phyloP scores from a whole-genome alignment of 495 filamentous ascomycete genomes.

The Beverwykella pulmonaria region DNA sequence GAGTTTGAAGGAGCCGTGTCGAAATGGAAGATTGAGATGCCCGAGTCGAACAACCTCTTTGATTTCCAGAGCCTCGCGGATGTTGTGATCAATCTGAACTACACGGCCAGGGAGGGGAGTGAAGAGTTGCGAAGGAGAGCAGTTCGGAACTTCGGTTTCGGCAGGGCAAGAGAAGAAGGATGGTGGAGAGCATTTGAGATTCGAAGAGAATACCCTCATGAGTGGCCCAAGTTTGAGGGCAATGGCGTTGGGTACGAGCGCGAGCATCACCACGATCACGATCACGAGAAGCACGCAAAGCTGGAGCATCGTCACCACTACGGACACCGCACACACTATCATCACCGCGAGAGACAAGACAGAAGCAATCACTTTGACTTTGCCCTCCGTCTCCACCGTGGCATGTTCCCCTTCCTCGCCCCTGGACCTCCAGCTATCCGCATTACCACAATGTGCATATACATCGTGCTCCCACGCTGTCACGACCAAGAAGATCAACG shows the following conservation, averaged over 20 bases:
- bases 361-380: not conserved
- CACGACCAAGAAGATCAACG: too few species aligned
- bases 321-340: not conserved
- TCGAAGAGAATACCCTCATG: not conserved
- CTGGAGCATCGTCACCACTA: not conserved
- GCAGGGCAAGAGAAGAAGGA: not conserved
- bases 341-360: not conserved
- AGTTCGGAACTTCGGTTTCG: too few species aligned
- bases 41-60: not conserved
- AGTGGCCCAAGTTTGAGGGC: not conserved
- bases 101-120: conserved; percentile 19
- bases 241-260: not conserved
- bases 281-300: not conserved
- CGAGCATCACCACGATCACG: not conserved
- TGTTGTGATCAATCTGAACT: conserved; percentile 14
- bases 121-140: too few species aligned
- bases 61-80: conserved; percentile 38
- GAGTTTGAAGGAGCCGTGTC: conserved; percentile 39
- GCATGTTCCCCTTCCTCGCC: not conserved
- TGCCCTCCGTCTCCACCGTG: not conserved
- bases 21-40: conserved; percentile 31
- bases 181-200: not conserved
- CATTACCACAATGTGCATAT: too few species aligned
- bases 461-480: too few species aligned
- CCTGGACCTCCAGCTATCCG: too few species aligned